Evolutionary conservation across 768 basidiomycete species (phyloP), one percentile per base, ranked within the genome.

Genomic region (Chalciporus pseudorubinellus): DNA sequence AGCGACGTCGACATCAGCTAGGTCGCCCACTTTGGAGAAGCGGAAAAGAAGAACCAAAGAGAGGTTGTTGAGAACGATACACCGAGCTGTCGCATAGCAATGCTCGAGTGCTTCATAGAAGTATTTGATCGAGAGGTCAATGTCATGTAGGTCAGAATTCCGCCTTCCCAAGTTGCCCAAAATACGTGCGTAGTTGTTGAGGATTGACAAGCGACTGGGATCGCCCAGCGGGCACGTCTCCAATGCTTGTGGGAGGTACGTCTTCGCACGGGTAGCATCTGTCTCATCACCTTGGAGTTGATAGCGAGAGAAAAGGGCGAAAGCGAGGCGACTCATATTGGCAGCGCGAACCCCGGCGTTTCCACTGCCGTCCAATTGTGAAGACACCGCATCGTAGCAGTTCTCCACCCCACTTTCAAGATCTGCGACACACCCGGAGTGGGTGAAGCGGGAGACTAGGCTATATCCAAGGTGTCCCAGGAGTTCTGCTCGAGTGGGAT

Each of bases 361-460:
- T 2, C 18, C 43, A 29, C 10, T n/a, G n/a, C 34, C 14, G 14
- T 57, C 50, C 1, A 58, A 47, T 5, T 47, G 46, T 6, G 38
- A 44, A 33, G 48, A 49, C 2, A 57, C 21, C 12, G 57, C 62
- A 4, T 46, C 39, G 21, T 51, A 45, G 13, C 59, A 57, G 31
- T 38, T 47, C 46, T 51, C 50, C 31, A 69, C 59, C 6, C 62
- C 62, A 31, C 59, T 52, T 20, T 69, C 62, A 1, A 71, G 46
- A 48, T 70, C 66, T 13, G 46, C 21, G 5, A 20, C 34, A n/a
- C 46, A 45, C 6, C 69, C 66, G 7, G 33, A 39, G 21, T 52
- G 48, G n/a, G 58, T 0, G 45, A 62, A 70, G 16, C 68, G 60
- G 18, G 13, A 26, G 14, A 39, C 16, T 7, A 60, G 43, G 16